These are phyloP conservation scores for Neopestalotiopsis rosae DNA, from an alignment of 2,329 filamentous ascomycete genomes.

Conservation along the genomic window DNA sequence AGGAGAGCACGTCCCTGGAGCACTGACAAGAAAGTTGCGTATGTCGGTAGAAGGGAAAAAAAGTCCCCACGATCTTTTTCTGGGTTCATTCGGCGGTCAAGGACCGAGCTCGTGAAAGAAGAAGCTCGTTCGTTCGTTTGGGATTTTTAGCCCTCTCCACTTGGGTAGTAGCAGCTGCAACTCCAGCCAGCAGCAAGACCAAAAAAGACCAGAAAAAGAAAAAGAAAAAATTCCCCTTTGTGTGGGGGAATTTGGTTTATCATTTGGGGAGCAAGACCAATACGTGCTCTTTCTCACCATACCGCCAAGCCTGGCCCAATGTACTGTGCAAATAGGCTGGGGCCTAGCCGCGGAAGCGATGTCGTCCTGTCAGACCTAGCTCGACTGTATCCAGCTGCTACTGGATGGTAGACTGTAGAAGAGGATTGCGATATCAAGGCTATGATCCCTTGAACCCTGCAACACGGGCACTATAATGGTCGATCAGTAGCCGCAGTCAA, in stretches of 20 bases:
- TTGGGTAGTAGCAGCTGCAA: not conserved
- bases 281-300: not conserved
- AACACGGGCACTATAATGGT: not conserved
- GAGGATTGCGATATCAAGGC: not conserved
- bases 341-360: not conserved
- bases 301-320: not conserved
- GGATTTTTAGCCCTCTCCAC: conserved; percentile 1
- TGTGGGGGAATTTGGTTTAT: not conserved
- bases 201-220: too few relatives aligned
- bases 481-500: not conserved
- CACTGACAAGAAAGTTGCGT: not conserved
- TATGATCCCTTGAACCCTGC: not conserved
- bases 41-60: too few relatives aligned
- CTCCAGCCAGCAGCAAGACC: not conserved
- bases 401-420: not conserved
- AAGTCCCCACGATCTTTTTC: not conserved
- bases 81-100: not conserved
- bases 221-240: not conserved
- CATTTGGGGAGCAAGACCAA: not conserved
- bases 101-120: not conserved
- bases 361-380: not conserved
- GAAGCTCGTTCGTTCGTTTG: not conserved
- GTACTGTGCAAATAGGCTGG: not conserved
- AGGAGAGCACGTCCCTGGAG: not conserved
- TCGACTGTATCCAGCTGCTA: not conserved